Conservation (phyloP, 2,329 filamentous ascomycete species). For the Xylariales sp. region DNA sequence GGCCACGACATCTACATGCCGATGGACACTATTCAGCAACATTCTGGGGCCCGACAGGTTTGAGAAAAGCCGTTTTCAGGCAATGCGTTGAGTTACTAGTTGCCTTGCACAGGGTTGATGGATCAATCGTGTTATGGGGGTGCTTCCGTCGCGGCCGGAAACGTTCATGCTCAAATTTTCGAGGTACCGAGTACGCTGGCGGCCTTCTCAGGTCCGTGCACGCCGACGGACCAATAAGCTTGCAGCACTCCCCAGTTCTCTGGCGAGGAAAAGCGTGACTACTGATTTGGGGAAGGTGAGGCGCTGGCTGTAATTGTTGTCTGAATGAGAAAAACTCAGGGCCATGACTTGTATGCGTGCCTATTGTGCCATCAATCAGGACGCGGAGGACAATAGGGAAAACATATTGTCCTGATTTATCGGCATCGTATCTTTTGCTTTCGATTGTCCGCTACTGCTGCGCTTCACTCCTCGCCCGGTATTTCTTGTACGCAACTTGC, state of each 20-base stretch:
- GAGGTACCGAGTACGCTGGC: constrained; percentile 4
- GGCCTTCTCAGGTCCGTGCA: neutral
- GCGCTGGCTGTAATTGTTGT: constrained; percentile 17
- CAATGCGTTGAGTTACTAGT: no score
- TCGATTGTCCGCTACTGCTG: neutral
- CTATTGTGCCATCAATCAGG: constrained; percentile 13
- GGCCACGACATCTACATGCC: no score
- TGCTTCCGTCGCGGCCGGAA: constrained; percentile 1
- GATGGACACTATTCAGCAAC: no score
- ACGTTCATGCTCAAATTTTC: constrained; percentile 2
- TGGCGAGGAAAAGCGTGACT: constrained; percentile 8
- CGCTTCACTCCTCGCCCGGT: neutral
- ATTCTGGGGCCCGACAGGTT: no score
- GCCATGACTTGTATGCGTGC: constrained; percentile 16
- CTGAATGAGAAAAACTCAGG: constrained; percentile 25
- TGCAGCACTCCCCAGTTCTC: neutral
- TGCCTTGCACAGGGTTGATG: no score
- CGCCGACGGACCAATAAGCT: constrained; percentile 1
- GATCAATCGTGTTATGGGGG: no score
- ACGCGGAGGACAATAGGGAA: constrained; percentile 6
- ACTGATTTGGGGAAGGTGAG: constrained; percentile 10
- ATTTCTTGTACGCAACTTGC: constrained; percentile 5
- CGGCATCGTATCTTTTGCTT: constrained; percentile 6
- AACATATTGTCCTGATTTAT: constrained; percentile 8
- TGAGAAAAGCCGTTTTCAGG: no score